Base-by-base conservation (phyloP, 2,329 filamentous ascomycete species). In the Didymella lethalis region DNA sequence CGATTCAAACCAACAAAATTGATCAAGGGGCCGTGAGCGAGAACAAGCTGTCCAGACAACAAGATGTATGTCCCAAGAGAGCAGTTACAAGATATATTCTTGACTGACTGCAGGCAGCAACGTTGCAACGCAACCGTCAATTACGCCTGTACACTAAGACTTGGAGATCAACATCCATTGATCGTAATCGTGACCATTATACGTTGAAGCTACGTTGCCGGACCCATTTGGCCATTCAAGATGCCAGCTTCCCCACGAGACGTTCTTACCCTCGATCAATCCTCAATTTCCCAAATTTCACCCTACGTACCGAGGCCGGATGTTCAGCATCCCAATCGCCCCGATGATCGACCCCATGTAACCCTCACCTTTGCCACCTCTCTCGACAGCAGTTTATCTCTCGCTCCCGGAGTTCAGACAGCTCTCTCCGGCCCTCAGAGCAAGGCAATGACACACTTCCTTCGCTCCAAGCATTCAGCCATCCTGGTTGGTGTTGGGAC, bases 331-430 rank as follows among this genome's bases (percentile, higher is more conserved):
- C 4, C 51, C 45, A 32, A 40, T 11, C n/a, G 29, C 10, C 36
- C 36, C 11, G 4, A 45, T 25, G 18, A 3, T 40, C 69, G 63
- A 50, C 67, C 68, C 7, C 64, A 67, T 48, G 60, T 75, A 48
- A 97, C 93, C 2, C 83, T 97, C 40, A 97, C 94, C 12, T 98
- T 93, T 77, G 94, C 95, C 23, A 90, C 89, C 7, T 97, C 93
- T 4, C 88, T 99, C 66, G 94, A 98, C 79, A 89, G 90, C 40
- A 86, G 88, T 53, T 84, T 96, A 49, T 86, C 93, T 1, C 83
- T 94, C 28, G 84, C 88, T 0, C 92, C 92, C 0, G 93, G 93
- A 14, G 83, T 87, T n/a, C 90, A 90, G 65, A 98, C 94, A 2
- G 82, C 85, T 0, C 85, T 98, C 14, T 98, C 94, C 1, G 93